These are phyloP conservation scores for Sporobolomyces pararoseus DNA, from an alignment of 768 basidiomycete species.

Conservation along the genomic window DNA sequence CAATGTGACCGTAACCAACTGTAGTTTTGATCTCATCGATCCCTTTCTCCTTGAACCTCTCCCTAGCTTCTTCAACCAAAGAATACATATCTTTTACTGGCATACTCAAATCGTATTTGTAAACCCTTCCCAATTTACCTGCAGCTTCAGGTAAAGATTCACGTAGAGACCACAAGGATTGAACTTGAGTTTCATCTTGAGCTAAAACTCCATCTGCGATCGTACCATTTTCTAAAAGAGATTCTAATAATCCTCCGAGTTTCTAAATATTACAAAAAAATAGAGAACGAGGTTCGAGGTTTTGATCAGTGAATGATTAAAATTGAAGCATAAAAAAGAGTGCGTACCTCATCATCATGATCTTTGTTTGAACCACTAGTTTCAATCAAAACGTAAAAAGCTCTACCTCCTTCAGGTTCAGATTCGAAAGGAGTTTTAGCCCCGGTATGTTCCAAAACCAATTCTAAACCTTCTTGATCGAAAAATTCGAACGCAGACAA, in stretches of 20 bases:
- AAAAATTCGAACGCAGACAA: slow-evolving; percentile 96
- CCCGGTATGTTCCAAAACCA: slow-evolving; percentile 61
- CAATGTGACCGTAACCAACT: slow-evolving; percentile 92
- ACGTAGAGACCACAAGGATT: slow-evolving; percentile 82
- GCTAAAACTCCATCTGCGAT: slow-evolving; percentile 88
- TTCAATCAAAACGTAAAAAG: slow-evolving; percentile 83
- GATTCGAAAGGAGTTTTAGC: slow-evolving; percentile 69
- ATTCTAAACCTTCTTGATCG: slow-evolving; percentile 76
- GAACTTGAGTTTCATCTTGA: slow-evolving; percentile 82
- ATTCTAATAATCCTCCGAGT: slow-evolving; percentile 71
- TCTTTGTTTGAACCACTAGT: slow-evolving; percentile 88
- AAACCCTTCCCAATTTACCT: slow-evolving; percentile 87
- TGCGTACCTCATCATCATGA: slow-evolving; percentile 81
- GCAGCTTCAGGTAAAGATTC: slow-evolving; percentile 89
- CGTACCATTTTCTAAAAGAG: slow-evolving; percentile 66
- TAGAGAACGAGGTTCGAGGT: background rate
- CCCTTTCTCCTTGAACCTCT: slow-evolving; percentile 58
- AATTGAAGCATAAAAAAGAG: background rate
- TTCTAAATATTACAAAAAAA: slow-evolving; percentile 59
- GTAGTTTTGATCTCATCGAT: slow-evolving; percentile 67
- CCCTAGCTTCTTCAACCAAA: slow-evolving; percentile 74
- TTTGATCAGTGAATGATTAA: too few species aligned
- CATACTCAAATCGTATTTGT: slow-evolving; percentile 84
- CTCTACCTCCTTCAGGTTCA: slow-evolving; percentile 71
- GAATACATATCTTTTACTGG: slow-evolving; percentile 80